These are phyloP conservation scores for Euryodendron excelsum DNA, from an alignment of 148 eudicot genomes.

Conservation along the genomic window DNA sequence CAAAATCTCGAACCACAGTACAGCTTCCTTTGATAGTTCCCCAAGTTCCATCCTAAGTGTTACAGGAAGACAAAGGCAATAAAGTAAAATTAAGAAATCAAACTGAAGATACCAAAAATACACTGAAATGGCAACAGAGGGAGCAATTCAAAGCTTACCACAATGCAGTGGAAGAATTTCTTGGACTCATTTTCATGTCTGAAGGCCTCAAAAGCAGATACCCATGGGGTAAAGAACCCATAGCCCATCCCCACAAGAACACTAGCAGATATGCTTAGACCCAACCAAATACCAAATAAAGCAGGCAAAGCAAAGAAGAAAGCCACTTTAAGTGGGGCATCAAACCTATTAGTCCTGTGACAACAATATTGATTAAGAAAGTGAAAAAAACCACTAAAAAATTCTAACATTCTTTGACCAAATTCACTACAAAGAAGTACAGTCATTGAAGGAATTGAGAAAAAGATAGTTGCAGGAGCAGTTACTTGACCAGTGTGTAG, in stretches of 20 bases:
- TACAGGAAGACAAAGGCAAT: neutral
- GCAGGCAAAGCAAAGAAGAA: conserved; percentile 75
- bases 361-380: neutral
- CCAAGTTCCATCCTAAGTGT: conserved; percentile 85
- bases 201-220: conserved; percentile 90
- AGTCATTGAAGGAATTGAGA: too few species aligned
- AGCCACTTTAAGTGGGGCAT: conserved; percentile 72
- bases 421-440: too few species aligned
- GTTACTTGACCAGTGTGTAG: conserved; percentile 83
- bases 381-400: conserved; percentile 9
- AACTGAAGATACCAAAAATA: neutral
- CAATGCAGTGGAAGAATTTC: conserved; percentile 73
- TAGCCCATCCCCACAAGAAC: conserved; percentile 85
- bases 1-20: conserved; percentile 87
- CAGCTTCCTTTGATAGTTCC: conserved; percentile 82
- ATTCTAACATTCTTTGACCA: conserved; percentile 15
- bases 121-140: neutral
- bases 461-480: too few species aligned
- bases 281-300: conserved; percentile 78
- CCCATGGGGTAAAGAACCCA: conserved; percentile 96
- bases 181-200: conserved; percentile 61
- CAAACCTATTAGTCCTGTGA: conserved; percentile 66
- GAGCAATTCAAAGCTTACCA: conserved; percentile 41
- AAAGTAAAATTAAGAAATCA: conserved; percentile 10
- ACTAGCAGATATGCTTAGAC: conserved; percentile 75